Conservation (phyloP, 2,329 filamentous ascomycete species). For the Zarea fungicola region DNA sequence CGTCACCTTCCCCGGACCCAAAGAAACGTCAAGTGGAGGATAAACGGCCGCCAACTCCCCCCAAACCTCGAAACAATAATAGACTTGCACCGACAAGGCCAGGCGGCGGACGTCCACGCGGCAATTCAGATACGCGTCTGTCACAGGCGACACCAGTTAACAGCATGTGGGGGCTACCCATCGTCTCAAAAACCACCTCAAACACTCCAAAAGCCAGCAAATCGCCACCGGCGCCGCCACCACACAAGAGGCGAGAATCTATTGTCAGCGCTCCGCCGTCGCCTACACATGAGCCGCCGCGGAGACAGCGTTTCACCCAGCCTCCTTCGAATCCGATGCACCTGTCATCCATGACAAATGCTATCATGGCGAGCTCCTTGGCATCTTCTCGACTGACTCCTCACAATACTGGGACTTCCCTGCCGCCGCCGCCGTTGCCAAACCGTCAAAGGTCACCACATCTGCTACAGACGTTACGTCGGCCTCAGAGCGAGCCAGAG, state of each 20-base stretch:
- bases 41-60: constrained; percentile 30
- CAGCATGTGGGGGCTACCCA: constrained; percentile 12
- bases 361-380: constrained; percentile 70
- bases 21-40: constrained; percentile 21
- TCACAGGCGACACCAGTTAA: constrained; percentile 4
- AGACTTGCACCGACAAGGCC: constrained; percentile 13
- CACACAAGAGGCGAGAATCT: constrained; percentile 16
- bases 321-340: constrained; percentile 38
- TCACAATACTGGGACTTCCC: constrained; percentile 33
- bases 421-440: constrained; percentile 32
- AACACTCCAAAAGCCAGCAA: constrained; percentile 8
- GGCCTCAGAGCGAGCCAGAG: constrained; percentile 43
- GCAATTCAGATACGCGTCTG: constrained; percentile 15
- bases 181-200: constrained; percentile 9
- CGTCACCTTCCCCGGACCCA: constrained; percentile 24
- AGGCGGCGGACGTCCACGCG: constrained; percentile 9
- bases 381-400: constrained; percentile 55
- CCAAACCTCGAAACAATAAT: constrained; percentile 27
- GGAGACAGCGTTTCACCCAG: constrained; percentile 22
- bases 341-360: constrained; percentile 63
- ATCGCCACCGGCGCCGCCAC: constrained; percentile 17
- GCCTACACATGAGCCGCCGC: constrained; percentile 30
- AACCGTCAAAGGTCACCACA: constrained; percentile 43
- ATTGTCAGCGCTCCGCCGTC: constrained; percentile 29
- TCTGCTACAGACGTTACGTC: constrained; percentile 63